Evolutionary conservation across 2,329 filamentous ascomycete species (phyloP).

Genomic region (Paraconiothyrium brasiliense): DNA sequence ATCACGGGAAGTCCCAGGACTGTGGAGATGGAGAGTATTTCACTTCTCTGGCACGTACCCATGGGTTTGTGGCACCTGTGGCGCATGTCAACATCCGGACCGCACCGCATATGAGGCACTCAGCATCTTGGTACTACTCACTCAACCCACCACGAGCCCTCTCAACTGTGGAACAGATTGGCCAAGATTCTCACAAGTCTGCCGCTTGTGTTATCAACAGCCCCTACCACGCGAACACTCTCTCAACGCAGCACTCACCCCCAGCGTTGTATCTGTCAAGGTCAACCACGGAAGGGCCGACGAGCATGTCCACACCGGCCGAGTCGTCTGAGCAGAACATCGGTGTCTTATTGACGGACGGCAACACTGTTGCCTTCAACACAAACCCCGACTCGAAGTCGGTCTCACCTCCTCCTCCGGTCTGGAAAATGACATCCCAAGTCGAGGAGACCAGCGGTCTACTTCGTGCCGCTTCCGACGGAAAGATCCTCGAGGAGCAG

Average conservation of each 20-base stretch:
- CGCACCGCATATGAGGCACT: background rate
- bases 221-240: background rate
- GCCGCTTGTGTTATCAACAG: background rate
- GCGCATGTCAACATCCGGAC: background rate
- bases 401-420: no score
- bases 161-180: background rate
- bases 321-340: background rate
- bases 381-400: background rate
- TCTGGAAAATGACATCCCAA: background rate
- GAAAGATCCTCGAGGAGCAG: conserved; percentile 17
- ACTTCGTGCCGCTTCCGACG: conserved; percentile 17
- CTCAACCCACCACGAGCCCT: background rate
- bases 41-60: background rate
- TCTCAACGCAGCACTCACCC: background rate
- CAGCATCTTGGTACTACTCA: background rate
- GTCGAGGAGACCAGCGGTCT: background rate
- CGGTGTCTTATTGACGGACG: background rate
- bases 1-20: no score
- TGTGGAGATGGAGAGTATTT: background rate
- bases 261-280: background rate
- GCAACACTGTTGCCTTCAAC: background rate
- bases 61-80: background rate
- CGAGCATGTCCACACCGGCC: background rate
- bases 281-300: background rate
- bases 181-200: background rate